Percentiles rank a stretch among this genome's conserved stretches.
Conservation (phyloP, 441 rosid species). For the Francoa sonchifolia region DNA sequence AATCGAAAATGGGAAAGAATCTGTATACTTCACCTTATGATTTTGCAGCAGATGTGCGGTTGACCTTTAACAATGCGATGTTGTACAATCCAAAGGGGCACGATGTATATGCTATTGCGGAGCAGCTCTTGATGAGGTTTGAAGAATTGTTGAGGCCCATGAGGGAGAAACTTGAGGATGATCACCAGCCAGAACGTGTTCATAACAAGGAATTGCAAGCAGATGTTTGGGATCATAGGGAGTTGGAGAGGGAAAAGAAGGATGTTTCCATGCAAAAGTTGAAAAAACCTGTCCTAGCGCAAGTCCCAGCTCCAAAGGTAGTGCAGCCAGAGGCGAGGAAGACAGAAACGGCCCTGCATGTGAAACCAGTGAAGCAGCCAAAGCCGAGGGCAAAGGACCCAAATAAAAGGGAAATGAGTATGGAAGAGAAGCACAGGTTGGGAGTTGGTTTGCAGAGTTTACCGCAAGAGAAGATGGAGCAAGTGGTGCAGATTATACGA, state of each 20-base stretch:
- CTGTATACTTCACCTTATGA: constrained; percentile 44
- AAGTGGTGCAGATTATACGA: constrained; percentile 64
- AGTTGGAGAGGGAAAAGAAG: constrained; percentile 19
- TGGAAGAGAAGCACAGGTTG: constrained; percentile 76
- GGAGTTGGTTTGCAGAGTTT: constrained; percentile 80
- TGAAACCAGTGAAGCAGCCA: constrained; percentile 52
- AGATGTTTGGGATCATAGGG: constrained; percentile 40
- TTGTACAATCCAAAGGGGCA: constrained; percentile 71
- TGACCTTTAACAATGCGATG: constrained; percentile 77
- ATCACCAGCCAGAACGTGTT: constrained; percentile 14
- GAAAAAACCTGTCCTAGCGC: constrained; percentile 23
- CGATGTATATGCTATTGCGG: constrained; percentile 48
- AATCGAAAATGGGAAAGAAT: constrained; percentile 37
- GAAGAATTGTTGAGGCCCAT: constrained; percentile 44
- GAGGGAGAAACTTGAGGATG: constrained; percentile 24
- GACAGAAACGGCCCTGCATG: constrained; percentile 17
- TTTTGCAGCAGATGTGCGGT: constrained; percentile 68
- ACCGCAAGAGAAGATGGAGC: constrained; percentile 93
- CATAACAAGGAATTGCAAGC: constrained; percentile 27
- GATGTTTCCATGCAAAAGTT: constrained; percentile 9
- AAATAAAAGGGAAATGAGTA: constrained; percentile 72
- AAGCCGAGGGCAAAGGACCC: constrained; percentile 95
- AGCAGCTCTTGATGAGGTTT: constrained; percentile 35
- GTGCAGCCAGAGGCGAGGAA: neutral
- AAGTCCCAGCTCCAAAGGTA: constrained; percentile 1